Evolutionary conservation across 1,139 yeast genomes (phyloP).

Genomic region (Eremothecium cymbalariae): DNA sequence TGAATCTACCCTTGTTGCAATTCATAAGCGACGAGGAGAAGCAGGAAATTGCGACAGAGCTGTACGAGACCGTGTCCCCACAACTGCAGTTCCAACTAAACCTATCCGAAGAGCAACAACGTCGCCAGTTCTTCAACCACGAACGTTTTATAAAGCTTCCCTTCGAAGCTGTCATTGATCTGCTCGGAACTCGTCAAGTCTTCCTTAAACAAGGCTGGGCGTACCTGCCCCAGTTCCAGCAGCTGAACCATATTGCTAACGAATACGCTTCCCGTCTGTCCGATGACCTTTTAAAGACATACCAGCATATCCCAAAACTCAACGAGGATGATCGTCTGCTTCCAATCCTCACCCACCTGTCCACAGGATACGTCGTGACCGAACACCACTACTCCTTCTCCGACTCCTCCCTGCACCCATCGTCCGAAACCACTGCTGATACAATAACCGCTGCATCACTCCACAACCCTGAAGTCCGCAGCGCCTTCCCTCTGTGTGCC

Average conservation of each 20-base stretch:
- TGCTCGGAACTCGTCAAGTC: slow-evolving; percentile 64
- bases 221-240: slow-evolving; percentile 77
- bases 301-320: slow-evolving; percentile 70
- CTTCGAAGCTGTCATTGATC: slow-evolving; percentile 73
- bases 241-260: slow-evolving; percentile 54
- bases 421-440: slow-evolving; percentile 30
- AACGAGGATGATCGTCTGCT: slow-evolving; percentile 88
- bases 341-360: slow-evolving; percentile 72
- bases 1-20: slow-evolving; percentile 59
- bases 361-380: slow-evolving; percentile 60
- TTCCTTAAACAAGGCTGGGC: slow-evolving; percentile 63
- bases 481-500: slow-evolving; percentile 82
- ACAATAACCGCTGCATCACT: slow-evolving; percentile 55
- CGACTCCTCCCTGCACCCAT: slow-evolving; percentile 35
- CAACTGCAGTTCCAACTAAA: slow-evolving; percentile 31
- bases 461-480: slow-evolving; percentile 44
- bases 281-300: slow-evolving; percentile 54
- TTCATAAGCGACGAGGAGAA: slow-evolving; percentile 60
- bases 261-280: slow-evolving; percentile 57
- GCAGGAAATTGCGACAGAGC: slow-evolving; percentile 39
- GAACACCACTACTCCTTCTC: slow-evolving; percentile 27
- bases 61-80: slow-evolving; percentile 42
- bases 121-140: slow-evolving; percentile 36
- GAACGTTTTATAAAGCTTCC: slow-evolving; percentile 76
- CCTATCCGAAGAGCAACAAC: slow-evolving; percentile 31